phyloP scores from a whole-genome alignment of 495 filamentous ascomycete species.

The Oidiodendron maius region DNA sequence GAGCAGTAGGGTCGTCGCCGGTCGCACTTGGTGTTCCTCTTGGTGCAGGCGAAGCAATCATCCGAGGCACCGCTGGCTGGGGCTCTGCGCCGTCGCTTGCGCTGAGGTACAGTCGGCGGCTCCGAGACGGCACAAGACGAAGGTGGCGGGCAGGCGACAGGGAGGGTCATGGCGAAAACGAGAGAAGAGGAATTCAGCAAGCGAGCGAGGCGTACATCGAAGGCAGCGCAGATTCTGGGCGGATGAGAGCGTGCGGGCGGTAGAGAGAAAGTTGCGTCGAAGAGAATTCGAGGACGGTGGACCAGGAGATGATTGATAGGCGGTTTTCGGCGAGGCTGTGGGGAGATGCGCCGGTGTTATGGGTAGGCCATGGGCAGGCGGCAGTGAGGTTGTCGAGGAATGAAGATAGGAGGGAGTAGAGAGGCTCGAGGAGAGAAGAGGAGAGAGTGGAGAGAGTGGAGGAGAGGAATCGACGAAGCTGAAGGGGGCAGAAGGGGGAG shows the following conservation, averaged over 20 bases:
- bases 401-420: no score
- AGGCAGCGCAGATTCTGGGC: neutral
- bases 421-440: neutral
- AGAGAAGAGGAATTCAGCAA: neutral
- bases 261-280: neutral
- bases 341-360: no score
- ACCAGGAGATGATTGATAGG: slow-evolving; percentile 2
- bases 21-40: slow-evolving; percentile 79
- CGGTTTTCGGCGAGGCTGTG: slow-evolving; percentile 8
- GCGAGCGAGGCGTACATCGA: neutral
- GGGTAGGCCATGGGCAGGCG: no score
- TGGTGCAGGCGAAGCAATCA: slow-evolving; percentile 93
- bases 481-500: neutral
- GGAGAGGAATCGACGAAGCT: neutral
- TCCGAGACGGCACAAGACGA: slow-evolving; percentile 13
- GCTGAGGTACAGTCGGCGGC: slow-evolving; percentile 31
- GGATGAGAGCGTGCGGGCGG: neutral
- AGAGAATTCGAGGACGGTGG: neutral
- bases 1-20: slow-evolving; percentile 91
- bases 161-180: slow-evolving; percentile 21
- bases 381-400: no score
- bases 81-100: slow-evolving; percentile 83
- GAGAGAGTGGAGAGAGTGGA: neutral
- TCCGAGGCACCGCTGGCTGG: slow-evolving; percentile 85
- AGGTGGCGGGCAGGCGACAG: slow-evolving; percentile 21